phyloP scores from a whole-genome alignment of 352 stramenopile genomes.

The Phytopythium delawarense region DNA sequence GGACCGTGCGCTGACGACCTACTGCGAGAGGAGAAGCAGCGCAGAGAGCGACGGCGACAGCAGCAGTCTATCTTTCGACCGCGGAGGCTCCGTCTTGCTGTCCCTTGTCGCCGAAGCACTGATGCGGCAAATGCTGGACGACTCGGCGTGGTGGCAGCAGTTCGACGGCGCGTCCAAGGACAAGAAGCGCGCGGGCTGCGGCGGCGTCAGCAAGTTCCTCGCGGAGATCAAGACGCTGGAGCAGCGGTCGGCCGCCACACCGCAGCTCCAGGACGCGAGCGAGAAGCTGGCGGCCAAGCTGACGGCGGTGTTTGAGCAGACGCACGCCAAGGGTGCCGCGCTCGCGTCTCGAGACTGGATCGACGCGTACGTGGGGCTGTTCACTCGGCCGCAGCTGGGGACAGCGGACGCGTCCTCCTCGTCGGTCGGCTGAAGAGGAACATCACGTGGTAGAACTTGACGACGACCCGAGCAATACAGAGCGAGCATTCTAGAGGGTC shows the following conservation, averaged over 20 bases:
- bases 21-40: conserved; percentile 12
- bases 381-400: not conserved
- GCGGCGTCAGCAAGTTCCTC: conserved; percentile 65
- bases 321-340: conserved; percentile 36
- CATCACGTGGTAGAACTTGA: not conserved
- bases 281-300: conserved; percentile 41
- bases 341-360: conserved; percentile 21
- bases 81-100: conserved; percentile 23
- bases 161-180: conserved; percentile 26
- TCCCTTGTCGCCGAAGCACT: conserved; percentile 47
- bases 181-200: conserved; percentile 47
- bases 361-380: conserved; percentile 18
- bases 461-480: not conserved
- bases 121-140: conserved; percentile 50
- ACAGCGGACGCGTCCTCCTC: not conserved
- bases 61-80: conserved; percentile 11
- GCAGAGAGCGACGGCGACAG: conserved; percentile 4
- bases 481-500: not conserved
- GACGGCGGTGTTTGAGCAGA: conserved; percentile 41
- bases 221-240: conserved; percentile 53
- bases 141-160: conserved; percentile 60
- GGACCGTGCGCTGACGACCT: conserved; percentile 42
- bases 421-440: not conserved
- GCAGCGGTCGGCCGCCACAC: conserved; percentile 28
- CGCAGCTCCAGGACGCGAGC: conserved; percentile 27